A percentile compares a stretch with the other conserved stretches of the same genome.
Conservation (phyloP, 192 early-diverging fungal species). For the Backusella australiensis region DNA sequence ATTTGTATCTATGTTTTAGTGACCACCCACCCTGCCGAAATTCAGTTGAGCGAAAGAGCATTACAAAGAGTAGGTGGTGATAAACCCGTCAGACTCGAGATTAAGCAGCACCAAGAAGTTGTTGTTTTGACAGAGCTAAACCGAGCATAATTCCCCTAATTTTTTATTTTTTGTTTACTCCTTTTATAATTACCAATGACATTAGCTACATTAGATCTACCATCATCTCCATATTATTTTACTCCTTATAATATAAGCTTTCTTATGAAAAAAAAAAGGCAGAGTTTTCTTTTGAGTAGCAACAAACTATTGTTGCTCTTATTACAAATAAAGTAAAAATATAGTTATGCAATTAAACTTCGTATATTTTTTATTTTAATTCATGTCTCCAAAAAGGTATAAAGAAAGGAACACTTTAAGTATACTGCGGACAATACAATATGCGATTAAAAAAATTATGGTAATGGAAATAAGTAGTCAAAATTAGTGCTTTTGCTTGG, state of each 20-base stretch:
- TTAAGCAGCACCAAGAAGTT: constrained; percentile 42
- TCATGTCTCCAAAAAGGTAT: background rate
- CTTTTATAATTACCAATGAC: background rate
- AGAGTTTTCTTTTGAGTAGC: background rate
- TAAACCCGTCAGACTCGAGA: constrained; percentile 32
- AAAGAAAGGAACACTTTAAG: background rate
- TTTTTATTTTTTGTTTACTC: background rate
- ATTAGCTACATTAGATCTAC: background rate
- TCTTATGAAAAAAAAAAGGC: background rate
- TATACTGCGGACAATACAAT: background rate
- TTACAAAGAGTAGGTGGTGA: constrained; percentile 18
- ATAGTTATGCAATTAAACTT: background rate
- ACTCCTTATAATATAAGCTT: background rate
- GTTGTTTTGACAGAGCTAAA: constrained; percentile 28
- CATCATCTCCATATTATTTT: background rate
- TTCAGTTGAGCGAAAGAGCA: constrained; percentile 19
- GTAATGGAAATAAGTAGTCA: background rate
- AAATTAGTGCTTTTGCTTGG: constrained; percentile 10
- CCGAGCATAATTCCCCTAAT: background rate
- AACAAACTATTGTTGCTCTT: background rate
- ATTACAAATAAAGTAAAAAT: background rate
- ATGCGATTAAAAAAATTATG: background rate
- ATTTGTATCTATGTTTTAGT: background rate
- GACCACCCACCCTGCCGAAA: constrained; percentile 24
- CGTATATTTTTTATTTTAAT: background rate